Conservation (phyloP, 805 yeast species). For the Starmerella roubikii region DNA sequence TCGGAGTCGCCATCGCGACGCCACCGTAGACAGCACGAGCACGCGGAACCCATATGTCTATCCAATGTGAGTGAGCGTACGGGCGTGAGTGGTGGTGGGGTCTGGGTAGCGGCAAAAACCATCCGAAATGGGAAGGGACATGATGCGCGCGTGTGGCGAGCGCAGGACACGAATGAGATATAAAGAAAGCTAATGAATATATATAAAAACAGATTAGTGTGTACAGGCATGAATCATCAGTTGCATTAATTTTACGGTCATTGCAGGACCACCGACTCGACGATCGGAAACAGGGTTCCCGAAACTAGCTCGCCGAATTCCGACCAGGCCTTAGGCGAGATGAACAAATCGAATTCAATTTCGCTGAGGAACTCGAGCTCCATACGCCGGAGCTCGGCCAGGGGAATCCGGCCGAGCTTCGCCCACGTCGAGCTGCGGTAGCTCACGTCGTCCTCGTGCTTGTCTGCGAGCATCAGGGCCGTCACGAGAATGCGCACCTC, state of each 20-base stretch:
- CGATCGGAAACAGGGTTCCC: slow-evolving; percentile 4
- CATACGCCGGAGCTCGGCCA: slow-evolving; percentile 41
- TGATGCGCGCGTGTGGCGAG: too few relatives aligned
- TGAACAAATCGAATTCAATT: slow-evolving; percentile 43
- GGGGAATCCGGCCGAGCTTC: slow-evolving; percentile 64
- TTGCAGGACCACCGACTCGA: not conserved
- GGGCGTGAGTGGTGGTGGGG: too few relatives aligned
- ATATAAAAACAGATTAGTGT: too few relatives aligned
- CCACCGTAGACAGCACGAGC: slow-evolving; percentile 16
- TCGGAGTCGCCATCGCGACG: slow-evolving; percentile 57
- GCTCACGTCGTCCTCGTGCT: slow-evolving; percentile 85
- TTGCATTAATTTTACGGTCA: not conserved
- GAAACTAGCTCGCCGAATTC: slow-evolving; percentile 16
- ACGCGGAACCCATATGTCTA: slow-evolving; percentile 12
- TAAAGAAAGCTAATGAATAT: too few relatives aligned
- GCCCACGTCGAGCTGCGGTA: slow-evolving; percentile 87
- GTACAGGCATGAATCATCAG: not conserved
- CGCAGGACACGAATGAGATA: too few relatives aligned
- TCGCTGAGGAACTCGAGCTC: slow-evolving; percentile 56
- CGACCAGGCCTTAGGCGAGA: slow-evolving; percentile 25
- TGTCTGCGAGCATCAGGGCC: slow-evolving; percentile 70
- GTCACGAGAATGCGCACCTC: slow-evolving; percentile 36
- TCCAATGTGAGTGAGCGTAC: too few relatives aligned
- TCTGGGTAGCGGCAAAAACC: too few relatives aligned
- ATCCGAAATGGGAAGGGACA: too few relatives aligned